phyloP scores from a whole-genome alignment of 2,329 filamentous ascomycete species.

The Pseudodiploospora longispora region DNA sequence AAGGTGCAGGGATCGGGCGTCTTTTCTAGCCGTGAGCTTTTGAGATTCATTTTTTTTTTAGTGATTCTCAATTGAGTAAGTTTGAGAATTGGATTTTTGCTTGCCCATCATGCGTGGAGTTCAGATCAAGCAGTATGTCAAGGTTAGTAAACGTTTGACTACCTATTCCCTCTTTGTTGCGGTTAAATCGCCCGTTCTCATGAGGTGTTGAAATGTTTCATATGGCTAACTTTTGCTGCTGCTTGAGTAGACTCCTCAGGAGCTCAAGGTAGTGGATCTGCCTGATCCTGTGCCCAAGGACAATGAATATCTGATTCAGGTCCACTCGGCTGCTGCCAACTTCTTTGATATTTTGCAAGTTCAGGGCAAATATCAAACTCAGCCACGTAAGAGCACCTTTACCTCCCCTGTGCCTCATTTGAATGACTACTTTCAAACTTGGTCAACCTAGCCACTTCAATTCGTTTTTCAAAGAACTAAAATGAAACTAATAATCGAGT shows the following conservation, averaged over 20 bases:
- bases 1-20: too few relatives aligned
- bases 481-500: background rate
- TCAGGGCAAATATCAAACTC: slow-evolving; percentile 89
- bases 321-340: slow-evolving; percentile 83
- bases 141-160: slow-evolving; percentile 40
- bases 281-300: slow-evolving; percentile 64
- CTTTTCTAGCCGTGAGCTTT: too few relatives aligned
- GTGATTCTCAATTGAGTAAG: too few relatives aligned
- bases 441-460: background rate
- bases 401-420: background rate
- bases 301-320: slow-evolving; percentile 76
- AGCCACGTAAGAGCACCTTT: slow-evolving; percentile 49
- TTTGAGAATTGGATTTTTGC: too few relatives aligned
- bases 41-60: background rate
- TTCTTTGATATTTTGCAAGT: slow-evolving; percentile 98
- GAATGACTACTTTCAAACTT: too few relatives aligned
- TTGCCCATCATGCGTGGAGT: slow-evolving; percentile 61
- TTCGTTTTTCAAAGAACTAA: background rate
- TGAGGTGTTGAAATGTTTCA: too few relatives aligned
- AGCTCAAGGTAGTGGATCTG: slow-evolving; percentile 67
- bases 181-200: too few relatives aligned
- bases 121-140: slow-evolving; percentile 65
- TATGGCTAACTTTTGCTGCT: too few relatives aligned
- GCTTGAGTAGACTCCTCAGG: slow-evolving; percentile 58
- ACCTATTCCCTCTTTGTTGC: background rate